Percentiles rank a stretch among this genome's conserved stretches.
Evolutionary conservation across 1,139 yeast genomes (phyloP).

Genomic region (Kodamaea fungicola): DNA sequence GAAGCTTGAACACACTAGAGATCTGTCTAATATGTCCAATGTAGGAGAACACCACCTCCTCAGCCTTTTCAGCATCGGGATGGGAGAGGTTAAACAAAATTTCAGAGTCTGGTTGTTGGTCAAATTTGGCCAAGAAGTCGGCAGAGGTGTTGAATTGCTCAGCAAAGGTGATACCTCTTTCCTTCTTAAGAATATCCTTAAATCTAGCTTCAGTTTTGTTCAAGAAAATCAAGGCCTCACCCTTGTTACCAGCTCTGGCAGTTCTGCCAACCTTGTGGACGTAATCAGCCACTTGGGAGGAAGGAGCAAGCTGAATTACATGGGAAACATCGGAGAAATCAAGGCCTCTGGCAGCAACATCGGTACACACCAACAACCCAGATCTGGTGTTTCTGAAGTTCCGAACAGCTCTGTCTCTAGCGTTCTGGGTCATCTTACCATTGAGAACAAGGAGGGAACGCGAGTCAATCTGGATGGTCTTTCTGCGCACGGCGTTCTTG

Average conservation of each 20-base stretch:
- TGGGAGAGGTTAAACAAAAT: constrained; percentile 9
- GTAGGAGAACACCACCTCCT: constrained; percentile 10
- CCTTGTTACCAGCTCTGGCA: constrained; percentile 88
- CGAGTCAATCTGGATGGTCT: constrained; percentile 18
- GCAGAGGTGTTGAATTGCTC: constrained; percentile 23
- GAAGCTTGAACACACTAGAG: constrained; percentile 7
- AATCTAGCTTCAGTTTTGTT: constrained; percentile 49
- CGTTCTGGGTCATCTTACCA: constrained; percentile 67
- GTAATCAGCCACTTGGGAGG: constrained; percentile 66
- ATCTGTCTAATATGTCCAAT: constrained; percentile 8
- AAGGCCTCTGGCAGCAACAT: constrained; percentile 97
- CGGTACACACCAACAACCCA: constrained; percentile 91
- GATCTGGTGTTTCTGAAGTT: constrained; percentile 47
- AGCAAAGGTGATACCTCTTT: constrained; percentile 50
- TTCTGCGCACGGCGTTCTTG: constrained; percentile 4
- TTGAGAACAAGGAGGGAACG: constrained; percentile 44
- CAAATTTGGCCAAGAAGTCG: constrained; percentile 4
- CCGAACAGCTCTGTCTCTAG: constrained; percentile 57
- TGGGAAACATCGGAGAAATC: constrained; percentile 98
- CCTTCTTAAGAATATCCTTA: constrained; percentile 36
- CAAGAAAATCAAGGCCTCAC: constrained; percentile 57
- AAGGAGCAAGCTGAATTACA: constrained; percentile 96
- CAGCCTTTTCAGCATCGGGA: constrained; percentile 12
- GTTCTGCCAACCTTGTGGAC: constrained; percentile 98
- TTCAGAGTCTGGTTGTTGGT: constrained; percentile 8